A percentile compares a stretch with the other conserved stretches of the same genome.
Conservation (phyloP, 768 basidiomycete species). For the Mrakia hoshinonis region DNA sequence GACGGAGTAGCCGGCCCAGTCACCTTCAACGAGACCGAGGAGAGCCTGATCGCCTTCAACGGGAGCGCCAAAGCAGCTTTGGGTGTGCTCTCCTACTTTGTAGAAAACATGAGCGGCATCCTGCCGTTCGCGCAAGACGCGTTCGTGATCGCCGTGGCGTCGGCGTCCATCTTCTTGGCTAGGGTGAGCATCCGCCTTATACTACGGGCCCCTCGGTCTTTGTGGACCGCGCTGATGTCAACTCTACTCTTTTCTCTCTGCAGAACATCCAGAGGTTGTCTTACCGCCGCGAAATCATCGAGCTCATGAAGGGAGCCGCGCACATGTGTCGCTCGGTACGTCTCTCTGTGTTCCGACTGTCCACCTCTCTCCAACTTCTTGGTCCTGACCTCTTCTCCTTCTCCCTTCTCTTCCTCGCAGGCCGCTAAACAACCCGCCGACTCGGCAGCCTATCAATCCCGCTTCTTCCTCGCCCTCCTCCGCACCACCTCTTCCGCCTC, state of each 20-base stretch:
- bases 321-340: not conserved
- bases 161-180: not conserved
- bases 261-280: not conserved
- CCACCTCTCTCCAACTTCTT: not conserved
- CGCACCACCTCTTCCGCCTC: not conserved
- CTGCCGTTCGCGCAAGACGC: not conserved
- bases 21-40: not conserved
- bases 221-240: not conserved
- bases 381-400: not conserved
- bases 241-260: not conserved
- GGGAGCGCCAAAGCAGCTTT: not conserved
- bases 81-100: not conserved
- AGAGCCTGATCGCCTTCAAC: not conserved
- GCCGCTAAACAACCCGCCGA: constrained; percentile 10
- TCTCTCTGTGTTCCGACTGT: not conserved
- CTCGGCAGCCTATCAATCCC: not conserved
- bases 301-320: not conserved
- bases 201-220: not conserved
- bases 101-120: not conserved
- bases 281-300: not conserved
- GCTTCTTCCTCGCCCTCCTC: constrained; percentile 6
- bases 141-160: not conserved
- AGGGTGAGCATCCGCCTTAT: not conserved
- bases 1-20: not conserved
- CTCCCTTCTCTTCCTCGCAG: not conserved